A percentile compares a stretch with the other conserved stretches of the same genome.
Evolutionary conservation across 192 early-diverging fungal genomes (phyloP).

Genomic region (Backusella luteola): DNA sequence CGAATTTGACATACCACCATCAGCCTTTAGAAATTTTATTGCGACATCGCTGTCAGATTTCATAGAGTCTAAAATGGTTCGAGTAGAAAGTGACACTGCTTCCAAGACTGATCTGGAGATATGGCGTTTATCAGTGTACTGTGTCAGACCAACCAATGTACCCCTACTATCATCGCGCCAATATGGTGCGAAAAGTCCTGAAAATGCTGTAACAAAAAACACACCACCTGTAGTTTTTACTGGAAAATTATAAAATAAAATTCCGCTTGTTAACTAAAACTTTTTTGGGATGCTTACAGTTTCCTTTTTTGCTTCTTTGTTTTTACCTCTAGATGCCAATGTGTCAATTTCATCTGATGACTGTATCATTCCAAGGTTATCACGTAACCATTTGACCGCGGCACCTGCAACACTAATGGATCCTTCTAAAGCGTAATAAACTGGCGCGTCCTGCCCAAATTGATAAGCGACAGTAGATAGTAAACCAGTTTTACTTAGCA

Average conservation of each 20-base stretch:
- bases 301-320: not conserved
- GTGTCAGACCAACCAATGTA: constrained; percentile 85
- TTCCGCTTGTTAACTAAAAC: constrained; percentile 72
- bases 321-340: constrained; percentile 54
- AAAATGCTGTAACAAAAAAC: constrained; percentile 95
- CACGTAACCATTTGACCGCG: constrained; percentile 88
- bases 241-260: constrained; percentile 12
- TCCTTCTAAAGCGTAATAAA: constrained; percentile 90
- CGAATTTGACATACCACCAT: constrained; percentile 92
- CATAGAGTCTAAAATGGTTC: constrained; percentile 90
- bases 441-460: constrained; percentile 61
- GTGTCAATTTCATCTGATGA: constrained; percentile 69
- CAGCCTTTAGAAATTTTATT: constrained; percentile 77
- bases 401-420: constrained; percentile 91
- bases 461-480: constrained; percentile 90
- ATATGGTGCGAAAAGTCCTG: constrained; percentile 93
- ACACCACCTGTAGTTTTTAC: constrained; percentile 83
- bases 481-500: constrained; percentile 79
- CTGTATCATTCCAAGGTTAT: constrained; percentile 83
- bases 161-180: constrained; percentile 94
- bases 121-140: constrained; percentile 85
- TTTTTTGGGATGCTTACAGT: constrained; percentile 43
- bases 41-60: constrained; percentile 67
- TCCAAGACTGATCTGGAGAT: constrained; percentile 88
- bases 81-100: constrained; percentile 87